Base-by-base conservation (phyloP, 768 basidiomycete genomes). In the Galerina marginata region DNA sequence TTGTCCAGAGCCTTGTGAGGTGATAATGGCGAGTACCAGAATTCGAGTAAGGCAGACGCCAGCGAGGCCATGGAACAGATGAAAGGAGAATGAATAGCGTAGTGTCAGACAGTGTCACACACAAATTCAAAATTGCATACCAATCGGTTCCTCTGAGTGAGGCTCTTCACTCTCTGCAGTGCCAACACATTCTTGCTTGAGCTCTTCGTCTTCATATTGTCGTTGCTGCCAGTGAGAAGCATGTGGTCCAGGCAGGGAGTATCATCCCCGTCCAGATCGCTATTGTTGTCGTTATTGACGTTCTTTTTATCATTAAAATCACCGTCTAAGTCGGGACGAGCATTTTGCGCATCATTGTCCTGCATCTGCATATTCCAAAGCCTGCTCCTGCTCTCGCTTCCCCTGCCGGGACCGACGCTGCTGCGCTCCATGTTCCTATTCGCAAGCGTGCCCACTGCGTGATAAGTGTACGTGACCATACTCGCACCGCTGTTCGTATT, bases 141-240 rank as follows among this genome's bases (percentile, higher is more conserved):
- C 82, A 88, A 81, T 67, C 87, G 83, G 75, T 90, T 93, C 56
- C 90, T 81, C 67, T 91, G 83, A 14, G 88, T 83, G 49, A 93
- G 78, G 60, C 80, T 90, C 74, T 82, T 86, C 33, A 89, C 89
- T 46, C 90, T 81, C 70, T 89, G 85, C 60, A 93, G 72, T 2
- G 90, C 86, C 43, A 79, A 69, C 10, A 79, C 71, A 66, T 88
- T 88, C 64, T 87, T 84, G 67, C 75, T 87, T 33, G 80, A 72
- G 64, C 72, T 68, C 45, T 65, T 67, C 40, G 49, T 50, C 53
- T 60, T 58, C 23, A 59, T 54, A 29, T 53, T 77, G 54, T 65
- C 59, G 73, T 75, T 58, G 65, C 68, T 56, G 71, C 58, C 77
- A 51, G 61, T 60, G 74, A 75, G 60, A 7, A 65, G 48, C 38